phyloP scores from a whole-genome alignment of 78 protist genomes.

The Emiliania huxleyi region DNA sequence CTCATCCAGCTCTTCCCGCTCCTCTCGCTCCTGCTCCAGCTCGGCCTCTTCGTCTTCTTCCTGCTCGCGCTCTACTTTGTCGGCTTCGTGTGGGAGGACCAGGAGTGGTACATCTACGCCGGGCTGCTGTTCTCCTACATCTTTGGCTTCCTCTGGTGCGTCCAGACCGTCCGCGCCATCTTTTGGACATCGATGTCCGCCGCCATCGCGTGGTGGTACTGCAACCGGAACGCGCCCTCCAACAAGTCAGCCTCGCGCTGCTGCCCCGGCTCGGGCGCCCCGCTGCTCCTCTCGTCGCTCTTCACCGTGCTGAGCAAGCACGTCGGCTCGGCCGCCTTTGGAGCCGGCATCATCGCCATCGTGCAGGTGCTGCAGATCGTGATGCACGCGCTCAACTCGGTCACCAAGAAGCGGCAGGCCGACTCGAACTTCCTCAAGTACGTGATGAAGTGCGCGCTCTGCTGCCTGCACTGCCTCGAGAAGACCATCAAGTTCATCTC shows the following conservation, averaged over 20 bases:
- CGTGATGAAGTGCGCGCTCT: neutral
- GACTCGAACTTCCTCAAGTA: neutral
- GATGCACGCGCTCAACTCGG: neutral
- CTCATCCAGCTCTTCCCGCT: neutral
- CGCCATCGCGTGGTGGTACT: neutral
- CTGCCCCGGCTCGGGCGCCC: neutral
- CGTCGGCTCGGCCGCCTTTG: neutral
- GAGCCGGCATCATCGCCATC: neutral
- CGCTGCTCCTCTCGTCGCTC: neutral
- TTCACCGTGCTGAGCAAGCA: neutral
- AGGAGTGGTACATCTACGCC: neutral
- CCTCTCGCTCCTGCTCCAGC: neutral
- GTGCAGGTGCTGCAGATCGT: neutral
- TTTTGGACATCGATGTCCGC: neutral
- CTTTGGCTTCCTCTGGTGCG: neutral
- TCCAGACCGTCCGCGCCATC: neutral
- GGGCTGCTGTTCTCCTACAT: neutral
- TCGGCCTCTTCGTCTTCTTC: neutral
- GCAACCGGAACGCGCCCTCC: neutral
- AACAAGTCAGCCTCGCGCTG: neutral
- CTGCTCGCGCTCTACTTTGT: neutral
- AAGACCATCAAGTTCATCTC: neutral
- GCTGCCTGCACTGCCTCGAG: neutral
- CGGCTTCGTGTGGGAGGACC: neutral
- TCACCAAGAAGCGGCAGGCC: neutral